Percentiles rank a stretch among this genome's conserved stretches.
Conservation (phyloP, 768 basidiomycete genomes). For the Strobilomyces confusus region DNA sequence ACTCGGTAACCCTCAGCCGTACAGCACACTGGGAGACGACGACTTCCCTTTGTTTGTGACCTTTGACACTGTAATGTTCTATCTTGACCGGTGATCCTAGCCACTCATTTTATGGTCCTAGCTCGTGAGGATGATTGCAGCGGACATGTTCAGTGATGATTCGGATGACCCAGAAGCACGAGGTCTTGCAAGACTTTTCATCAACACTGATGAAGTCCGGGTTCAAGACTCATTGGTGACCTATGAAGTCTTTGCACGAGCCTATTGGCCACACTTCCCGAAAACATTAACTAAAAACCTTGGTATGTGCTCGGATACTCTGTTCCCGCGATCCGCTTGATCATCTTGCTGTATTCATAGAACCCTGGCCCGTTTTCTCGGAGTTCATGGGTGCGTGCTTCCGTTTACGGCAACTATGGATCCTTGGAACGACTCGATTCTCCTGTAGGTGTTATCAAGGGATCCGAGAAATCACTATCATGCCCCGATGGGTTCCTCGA, state of each 20-base stretch:
- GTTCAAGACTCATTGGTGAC: conserved; percentile 33
- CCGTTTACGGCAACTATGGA: background rate
- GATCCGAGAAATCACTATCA: conserved; percentile 46
- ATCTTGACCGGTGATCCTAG: no score
- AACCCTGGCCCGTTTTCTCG: conserved; percentile 58
- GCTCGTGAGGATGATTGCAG: conserved; percentile 26
- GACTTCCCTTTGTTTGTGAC: no score
- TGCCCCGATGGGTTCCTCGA: conserved; percentile 39
- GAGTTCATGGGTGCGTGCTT: conserved; percentile 54
- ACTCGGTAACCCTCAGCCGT: conserved; percentile 38
- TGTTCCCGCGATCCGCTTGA: background rate
- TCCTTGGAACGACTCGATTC: conserved; percentile 15
- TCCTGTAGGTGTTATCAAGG: no score
- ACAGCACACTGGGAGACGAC: conserved; percentile 45
- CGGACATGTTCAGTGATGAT: conserved; percentile 12
- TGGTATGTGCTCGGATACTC: conserved; percentile 32
- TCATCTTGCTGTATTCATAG: conserved; percentile 29
- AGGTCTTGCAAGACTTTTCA: conserved; percentile 12
- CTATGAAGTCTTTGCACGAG: conserved; percentile 44
- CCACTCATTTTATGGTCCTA: background rate
- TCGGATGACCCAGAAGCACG: conserved; percentile 1
- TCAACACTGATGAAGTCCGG: conserved; percentile 10
- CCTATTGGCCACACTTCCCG: conserved; percentile 61
- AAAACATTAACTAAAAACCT: conserved; percentile 48
- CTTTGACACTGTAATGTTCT: conserved; percentile 31